A percentile compares a stretch with the other conserved stretches of the same genome.
These are phyloP conservation scores for Aquilaria malaccensis DNA, from an alignment of 345 rosid species.

Conservation along the genomic window DNA sequence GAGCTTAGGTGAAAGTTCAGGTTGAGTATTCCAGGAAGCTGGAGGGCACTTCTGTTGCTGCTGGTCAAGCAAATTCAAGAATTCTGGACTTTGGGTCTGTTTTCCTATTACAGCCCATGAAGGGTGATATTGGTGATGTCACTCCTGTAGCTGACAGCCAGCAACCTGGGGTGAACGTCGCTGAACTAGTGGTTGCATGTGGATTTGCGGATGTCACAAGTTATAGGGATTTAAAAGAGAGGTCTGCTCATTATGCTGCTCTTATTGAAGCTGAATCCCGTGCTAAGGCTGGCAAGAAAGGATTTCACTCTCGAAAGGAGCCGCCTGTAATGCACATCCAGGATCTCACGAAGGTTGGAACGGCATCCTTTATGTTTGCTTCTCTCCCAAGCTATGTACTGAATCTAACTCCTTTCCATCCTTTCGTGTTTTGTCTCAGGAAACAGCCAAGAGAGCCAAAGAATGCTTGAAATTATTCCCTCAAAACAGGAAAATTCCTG, in stretches of 20 bases:
- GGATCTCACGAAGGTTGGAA: constrained; percentile 65
- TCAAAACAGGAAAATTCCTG: constrained; percentile 68
- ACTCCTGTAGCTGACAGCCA: constrained; percentile 31
- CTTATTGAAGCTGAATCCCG: constrained; percentile 93
- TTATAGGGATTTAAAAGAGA: constrained; percentile 93
- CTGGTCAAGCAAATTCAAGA: constrained; percentile 62
- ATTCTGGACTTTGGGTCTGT: constrained; percentile 95
- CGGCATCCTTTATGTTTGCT: background rate
- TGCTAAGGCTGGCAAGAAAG: constrained; percentile 68
- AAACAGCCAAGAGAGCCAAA: constrained; percentile 74
- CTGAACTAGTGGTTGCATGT: constrained; percentile 72
- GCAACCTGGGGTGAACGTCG: constrained; percentile 70
- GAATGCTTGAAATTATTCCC: constrained; percentile 66
- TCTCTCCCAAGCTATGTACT: too few species aligned
- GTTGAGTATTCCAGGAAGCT: constrained; percentile 93
- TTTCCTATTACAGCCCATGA: constrained; percentile 51
- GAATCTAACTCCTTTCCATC: too few species aligned
- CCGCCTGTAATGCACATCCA: constrained; percentile 70
- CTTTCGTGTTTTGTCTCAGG: constrained; percentile 33
- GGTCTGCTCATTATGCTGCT: constrained; percentile 84
- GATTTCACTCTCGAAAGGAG: constrained; percentile 76
- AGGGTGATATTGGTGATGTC: constrained; percentile 43
- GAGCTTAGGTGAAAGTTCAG: constrained; percentile 66
- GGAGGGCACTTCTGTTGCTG: constrained; percentile 47
- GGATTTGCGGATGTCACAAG: constrained; percentile 75